Conservation (phyloP, 352 stramenopile genomes). For the Elongisporangium undulatum region DNA sequence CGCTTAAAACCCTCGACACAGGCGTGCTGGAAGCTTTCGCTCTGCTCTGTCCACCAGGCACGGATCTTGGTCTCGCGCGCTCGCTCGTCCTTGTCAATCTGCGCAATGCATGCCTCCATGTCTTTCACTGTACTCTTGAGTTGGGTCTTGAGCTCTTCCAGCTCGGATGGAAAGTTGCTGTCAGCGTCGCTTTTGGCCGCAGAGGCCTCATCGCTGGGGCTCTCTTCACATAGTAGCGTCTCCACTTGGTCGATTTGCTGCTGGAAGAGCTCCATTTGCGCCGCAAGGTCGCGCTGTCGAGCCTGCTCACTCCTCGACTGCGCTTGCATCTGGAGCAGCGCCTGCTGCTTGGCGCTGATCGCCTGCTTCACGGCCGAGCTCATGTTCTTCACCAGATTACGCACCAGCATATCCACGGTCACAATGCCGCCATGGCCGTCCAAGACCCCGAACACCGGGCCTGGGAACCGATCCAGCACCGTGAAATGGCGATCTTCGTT, state of each 20-base stretch:
- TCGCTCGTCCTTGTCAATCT: slow-evolving; percentile 32
- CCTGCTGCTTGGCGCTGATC: slow-evolving; percentile 16
- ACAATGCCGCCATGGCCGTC: slow-evolving; percentile 58
- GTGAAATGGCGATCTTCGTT: slow-evolving; percentile 57
- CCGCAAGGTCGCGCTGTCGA: slow-evolving; percentile 23
- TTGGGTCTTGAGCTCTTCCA: slow-evolving; percentile 16
- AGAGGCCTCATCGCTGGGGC: neutral
- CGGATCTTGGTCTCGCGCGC: slow-evolving; percentile 12
- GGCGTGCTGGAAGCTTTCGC: slow-evolving; percentile 20
- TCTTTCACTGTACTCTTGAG: slow-evolving; percentile 16
- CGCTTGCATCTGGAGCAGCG: slow-evolving; percentile 10
- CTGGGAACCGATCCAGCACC: slow-evolving; percentile 28
- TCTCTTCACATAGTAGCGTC: neutral
- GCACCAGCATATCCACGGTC: slow-evolving; percentile 36
- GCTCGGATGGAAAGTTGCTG: neutral
- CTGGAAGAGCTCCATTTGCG: slow-evolving; percentile 21
- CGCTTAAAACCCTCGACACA: slow-evolving; percentile 35
- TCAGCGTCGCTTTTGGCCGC: neutral
- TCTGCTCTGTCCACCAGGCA: slow-evolving; percentile 20
- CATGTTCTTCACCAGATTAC: slow-evolving; percentile 36
- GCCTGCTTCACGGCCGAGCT: slow-evolving; percentile 19
- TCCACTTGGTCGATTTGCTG: slow-evolving; percentile 27
- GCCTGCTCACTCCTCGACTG: slow-evolving; percentile 14
- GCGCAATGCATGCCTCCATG: slow-evolving; percentile 11
- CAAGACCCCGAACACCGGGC: slow-evolving; percentile 50